phyloP scores from a whole-genome alignment of 305 asterid species.

The Euphrasia arctica region DNA sequence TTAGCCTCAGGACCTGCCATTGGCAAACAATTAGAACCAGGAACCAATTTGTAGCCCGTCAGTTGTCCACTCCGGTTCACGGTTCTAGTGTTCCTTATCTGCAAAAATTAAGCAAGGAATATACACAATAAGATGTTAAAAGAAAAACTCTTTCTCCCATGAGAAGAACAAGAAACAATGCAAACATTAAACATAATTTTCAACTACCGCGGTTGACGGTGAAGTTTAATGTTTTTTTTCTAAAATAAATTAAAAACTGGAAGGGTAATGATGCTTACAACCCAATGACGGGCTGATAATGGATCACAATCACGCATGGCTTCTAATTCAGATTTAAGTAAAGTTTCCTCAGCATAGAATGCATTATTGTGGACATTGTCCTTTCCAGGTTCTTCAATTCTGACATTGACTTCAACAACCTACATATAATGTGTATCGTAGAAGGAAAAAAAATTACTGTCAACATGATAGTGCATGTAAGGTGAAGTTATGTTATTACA shows the following conservation, averaged over 20 bases:
- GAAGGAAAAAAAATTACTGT: too few relatives aligned
- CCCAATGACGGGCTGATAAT: conserved; percentile 95
- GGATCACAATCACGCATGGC: conserved; percentile 98
- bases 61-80: conserved; percentile 84
- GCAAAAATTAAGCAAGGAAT: too few relatives aligned
- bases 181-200: conserved; percentile 11
- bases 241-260: conserved; percentile 17
- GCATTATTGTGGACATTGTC: conserved; percentile 90
- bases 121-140: too few relatives aligned
- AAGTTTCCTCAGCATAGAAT: conserved; percentile 86
- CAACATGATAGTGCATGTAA: too few relatives aligned
- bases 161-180: conserved; percentile 13
- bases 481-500: too few relatives aligned
- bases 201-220: background rate
- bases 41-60: conserved; percentile 93
- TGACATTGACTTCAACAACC: conserved; percentile 94
- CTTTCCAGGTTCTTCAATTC: conserved; percentile 88
- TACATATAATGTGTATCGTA: conserved; percentile 29
- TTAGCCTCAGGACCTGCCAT: conserved; percentile 88
- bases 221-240: background rate
- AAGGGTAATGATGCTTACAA: conserved; percentile 51
- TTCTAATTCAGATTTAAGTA: conserved; percentile 78
- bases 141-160: background rate
- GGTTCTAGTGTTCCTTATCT: conserved; percentile 90
- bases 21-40: conserved; percentile 90